These are phyloP conservation scores for Rhododendron williamsianum DNA, from an alignment of 148 eudicot species.

Conservation along the genomic window DNA sequence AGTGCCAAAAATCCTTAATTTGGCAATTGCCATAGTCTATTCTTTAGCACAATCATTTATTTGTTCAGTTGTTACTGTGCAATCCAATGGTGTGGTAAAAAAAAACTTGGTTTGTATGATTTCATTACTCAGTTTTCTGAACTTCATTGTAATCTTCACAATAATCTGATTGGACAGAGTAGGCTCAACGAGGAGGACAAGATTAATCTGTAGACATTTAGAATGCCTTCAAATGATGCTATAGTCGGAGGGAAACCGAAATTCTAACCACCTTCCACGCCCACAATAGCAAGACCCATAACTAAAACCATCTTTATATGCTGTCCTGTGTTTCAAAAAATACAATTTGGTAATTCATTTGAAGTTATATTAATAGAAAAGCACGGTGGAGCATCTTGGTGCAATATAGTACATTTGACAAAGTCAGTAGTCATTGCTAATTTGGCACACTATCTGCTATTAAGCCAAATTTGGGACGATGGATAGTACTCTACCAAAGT, in stretches of 20 bases:
- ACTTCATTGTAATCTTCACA: neutral
- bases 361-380: neutral
- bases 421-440: neutral
- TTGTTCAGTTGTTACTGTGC: neutral
- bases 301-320: neutral
- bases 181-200: neutral
- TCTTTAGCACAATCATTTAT: neutral
- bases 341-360: neutral
- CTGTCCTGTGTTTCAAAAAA: neutral
- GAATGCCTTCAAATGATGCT: neutral
- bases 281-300: neutral
- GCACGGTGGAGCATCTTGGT: neutral
- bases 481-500: neutral
- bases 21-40: neutral
- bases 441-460: neutral
- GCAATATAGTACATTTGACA: neutral
- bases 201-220: neutral
- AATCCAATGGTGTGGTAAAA: neutral
- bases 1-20: neutral
- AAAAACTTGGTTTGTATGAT: neutral
- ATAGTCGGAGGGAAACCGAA: neutral
- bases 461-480: neutral
- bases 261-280: neutral
- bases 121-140: neutral
- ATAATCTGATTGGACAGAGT: neutral